Evolutionary conservation across 2,329 filamentous ascomycete genomes (phyloP).

Genomic region (Saccharata proteae): DNA sequence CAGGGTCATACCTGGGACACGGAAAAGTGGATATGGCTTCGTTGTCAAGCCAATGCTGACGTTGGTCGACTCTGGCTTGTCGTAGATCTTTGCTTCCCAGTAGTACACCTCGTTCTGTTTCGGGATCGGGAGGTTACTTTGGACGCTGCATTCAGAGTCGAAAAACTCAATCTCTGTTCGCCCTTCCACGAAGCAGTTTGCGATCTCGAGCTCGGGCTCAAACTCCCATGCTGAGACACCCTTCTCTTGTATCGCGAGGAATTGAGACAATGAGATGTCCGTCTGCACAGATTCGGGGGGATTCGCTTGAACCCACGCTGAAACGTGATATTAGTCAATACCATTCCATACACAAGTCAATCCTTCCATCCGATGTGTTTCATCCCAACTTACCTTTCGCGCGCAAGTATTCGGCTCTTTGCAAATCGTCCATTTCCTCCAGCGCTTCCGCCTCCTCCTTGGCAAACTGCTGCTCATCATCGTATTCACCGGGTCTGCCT

Average conservation of each 20-base stretch:
- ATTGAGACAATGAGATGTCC: slow-evolving; percentile 95
- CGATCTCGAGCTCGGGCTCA: slow-evolving; percentile 95
- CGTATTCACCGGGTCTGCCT: slow-evolving; percentile 86
- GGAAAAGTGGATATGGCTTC: slow-evolving; percentile 91
- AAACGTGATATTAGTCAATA: slow-evolving; percentile 12
- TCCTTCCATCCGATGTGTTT: no score
- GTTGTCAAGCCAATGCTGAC: slow-evolving; percentile 91
- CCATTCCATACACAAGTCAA: neutral
- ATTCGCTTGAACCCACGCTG: slow-evolving; percentile 88
- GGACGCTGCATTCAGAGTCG: slow-evolving; percentile 92
- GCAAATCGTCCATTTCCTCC: slow-evolving; percentile 89
- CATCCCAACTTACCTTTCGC: slow-evolving; percentile 74
- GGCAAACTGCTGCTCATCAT: slow-evolving; percentile 90
- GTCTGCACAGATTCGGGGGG: slow-evolving; percentile 91
- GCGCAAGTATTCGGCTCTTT: slow-evolving; percentile 78
- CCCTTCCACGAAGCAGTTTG: slow-evolving; percentile 95
- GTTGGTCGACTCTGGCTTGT: slow-evolving; percentile 80
- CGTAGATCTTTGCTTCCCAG: slow-evolving; percentile 98
- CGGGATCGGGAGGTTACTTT: slow-evolving; percentile 90
- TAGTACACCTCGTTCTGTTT: slow-evolving; percentile 99
- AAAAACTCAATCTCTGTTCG: slow-evolving; percentile 98
- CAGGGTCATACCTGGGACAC: slow-evolving; percentile 83
- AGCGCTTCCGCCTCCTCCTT: slow-evolving; percentile 91
- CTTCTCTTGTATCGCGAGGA: slow-evolving; percentile 96
- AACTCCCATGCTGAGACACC: slow-evolving; percentile 99